These are phyloP conservation scores for Panicum virgatum DNA, from an alignment of 202 grass and related monocot genomes.

Conservation along the genomic window DNA sequence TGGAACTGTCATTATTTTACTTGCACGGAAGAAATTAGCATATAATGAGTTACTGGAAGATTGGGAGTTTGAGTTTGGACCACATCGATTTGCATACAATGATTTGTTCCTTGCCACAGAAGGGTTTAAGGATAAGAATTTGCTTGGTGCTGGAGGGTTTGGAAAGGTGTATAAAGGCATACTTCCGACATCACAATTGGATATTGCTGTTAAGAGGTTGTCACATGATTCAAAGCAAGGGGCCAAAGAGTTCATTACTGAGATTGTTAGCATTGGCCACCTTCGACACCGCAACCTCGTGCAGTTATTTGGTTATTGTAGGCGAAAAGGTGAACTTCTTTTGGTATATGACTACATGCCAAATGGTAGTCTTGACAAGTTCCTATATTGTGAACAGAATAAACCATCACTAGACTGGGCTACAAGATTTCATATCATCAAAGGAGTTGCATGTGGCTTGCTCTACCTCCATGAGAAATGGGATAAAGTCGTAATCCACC, in stretches of 20 bases:
- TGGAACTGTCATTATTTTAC: background rate
- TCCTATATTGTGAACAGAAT: too few relatives aligned
- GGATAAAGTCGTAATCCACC: too few relatives aligned
- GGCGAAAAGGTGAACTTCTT: conserved; percentile 6
- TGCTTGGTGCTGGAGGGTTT: conserved; percentile 34
- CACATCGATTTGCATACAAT: conserved; percentile 33
- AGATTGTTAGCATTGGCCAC: too few relatives aligned
- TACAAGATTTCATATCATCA: too few relatives aligned
- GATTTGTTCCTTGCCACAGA: conserved; percentile 36
- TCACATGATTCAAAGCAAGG: conserved; percentile 45
- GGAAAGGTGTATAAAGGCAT: too few relatives aligned
- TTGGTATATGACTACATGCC: too few relatives aligned
- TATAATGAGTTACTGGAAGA: conserved; percentile 23
- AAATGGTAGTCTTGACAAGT: too few relatives aligned
- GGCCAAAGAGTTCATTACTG: conserved; percentile 35
- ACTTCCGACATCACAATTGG: conserved; percentile 18
- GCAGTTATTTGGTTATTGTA: too few relatives aligned
- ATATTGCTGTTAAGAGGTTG: conserved; percentile 37
- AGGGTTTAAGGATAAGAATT: conserved; percentile 32
- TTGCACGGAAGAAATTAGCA: background rate
- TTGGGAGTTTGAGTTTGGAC: conserved; percentile 43
- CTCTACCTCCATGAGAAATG: too few relatives aligned
- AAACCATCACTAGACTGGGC: too few relatives aligned
- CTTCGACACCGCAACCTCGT: too few relatives aligned
- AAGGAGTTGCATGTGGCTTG: too few relatives aligned